Evolutionary conservation across 129 eudicot species (phyloP).

Genomic region (Centella asiatica): DNA sequence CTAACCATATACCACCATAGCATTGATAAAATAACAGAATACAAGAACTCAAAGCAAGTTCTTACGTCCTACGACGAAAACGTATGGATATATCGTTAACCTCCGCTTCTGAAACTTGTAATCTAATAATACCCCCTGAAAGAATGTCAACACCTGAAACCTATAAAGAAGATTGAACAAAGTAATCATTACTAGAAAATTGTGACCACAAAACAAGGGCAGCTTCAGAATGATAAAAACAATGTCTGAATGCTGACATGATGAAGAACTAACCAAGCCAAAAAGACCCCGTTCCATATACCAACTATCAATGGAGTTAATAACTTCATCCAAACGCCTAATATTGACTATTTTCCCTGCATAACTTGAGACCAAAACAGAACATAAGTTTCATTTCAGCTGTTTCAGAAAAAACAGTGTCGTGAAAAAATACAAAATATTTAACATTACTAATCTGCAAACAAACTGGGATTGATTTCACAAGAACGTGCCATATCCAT

Average conservation of each 20-base stretch:
- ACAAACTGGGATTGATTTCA: not conserved
- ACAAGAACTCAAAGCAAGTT: conserved; percentile 14
- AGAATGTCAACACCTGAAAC: conserved; percentile 92
- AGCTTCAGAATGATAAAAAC: not conserved
- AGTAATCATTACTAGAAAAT: not conserved
- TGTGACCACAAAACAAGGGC: conserved; percentile 7
- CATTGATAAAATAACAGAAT: not conserved
- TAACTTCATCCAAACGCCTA: conserved; percentile 75
- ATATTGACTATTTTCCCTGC: conserved; percentile 97
- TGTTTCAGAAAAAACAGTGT: not conserved
- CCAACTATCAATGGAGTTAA: conserved; percentile 86
- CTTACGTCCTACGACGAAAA: conserved; percentile 87
- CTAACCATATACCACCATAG: not conserved
- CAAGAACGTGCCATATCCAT: conserved; percentile 75
- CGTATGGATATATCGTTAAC: conserved; percentile 86
- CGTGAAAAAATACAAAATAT: not conserved
- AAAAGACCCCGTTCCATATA: conserved; percentile 99
- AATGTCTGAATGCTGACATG: not conserved
- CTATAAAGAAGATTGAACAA: conserved; percentile 27
- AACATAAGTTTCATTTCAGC: conserved; percentile 25
- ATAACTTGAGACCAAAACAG: conserved; percentile 46
- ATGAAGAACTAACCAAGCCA: conserved; percentile 72
- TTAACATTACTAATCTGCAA: not conserved
- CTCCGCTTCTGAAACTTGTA: conserved; percentile 96
- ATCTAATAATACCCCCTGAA: conserved; percentile 90